Base-by-base conservation (phyloP, 164 flowering plant genomes). In the Tetracentron sinense region DNA sequence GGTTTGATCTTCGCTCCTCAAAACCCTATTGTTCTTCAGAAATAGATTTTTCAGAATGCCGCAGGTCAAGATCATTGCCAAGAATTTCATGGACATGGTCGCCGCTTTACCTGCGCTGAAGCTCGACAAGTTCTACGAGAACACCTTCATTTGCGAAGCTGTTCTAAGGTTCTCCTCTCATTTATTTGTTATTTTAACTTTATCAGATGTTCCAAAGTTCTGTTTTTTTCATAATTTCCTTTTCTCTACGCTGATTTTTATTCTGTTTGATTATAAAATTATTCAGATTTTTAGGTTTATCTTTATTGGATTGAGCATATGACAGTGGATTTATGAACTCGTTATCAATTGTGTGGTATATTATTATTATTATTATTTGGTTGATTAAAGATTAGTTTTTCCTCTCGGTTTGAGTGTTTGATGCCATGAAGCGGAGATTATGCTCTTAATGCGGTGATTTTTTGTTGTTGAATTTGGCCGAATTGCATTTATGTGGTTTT, bases 1-100 rank as follows among this genome's bases (percentile, higher is more conserved):
- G n/a, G n/a, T n/a, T n/a, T n/a, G 56, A 23, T 54, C 27, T 23
- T 56, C 15, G 2, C 17, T 20, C 42, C 26, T 33, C 7, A 26
- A 42, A 60, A 10, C 57, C 58, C 22, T 46, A 65, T 12, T 1
- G 31, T 16, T 20, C 25, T 11, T 19, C 0, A 22, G 8, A 2
- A 26, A 16, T 11, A n/a, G 1, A 28, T 0, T 63, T 54, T 31
- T 15, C 30, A 62, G 19, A 56, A 93, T 93, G 98, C 98, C 98
- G 70, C 85, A 90, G 70, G 96, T 93, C 58, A 90, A 62, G 78
- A 93, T 90, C 42, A 81, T 90, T 16, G 96, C 97, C 21, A 93
- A 80, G 78, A 93, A 89, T 74, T 93, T 93, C 77, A 93, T 90
- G 96, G 98, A 90, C 80, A 90, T 90, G 98, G 97, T 93, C 61